phyloP scores from a whole-genome alignment of 306 rosid species.

The Erythrophleum fordii region DNA sequence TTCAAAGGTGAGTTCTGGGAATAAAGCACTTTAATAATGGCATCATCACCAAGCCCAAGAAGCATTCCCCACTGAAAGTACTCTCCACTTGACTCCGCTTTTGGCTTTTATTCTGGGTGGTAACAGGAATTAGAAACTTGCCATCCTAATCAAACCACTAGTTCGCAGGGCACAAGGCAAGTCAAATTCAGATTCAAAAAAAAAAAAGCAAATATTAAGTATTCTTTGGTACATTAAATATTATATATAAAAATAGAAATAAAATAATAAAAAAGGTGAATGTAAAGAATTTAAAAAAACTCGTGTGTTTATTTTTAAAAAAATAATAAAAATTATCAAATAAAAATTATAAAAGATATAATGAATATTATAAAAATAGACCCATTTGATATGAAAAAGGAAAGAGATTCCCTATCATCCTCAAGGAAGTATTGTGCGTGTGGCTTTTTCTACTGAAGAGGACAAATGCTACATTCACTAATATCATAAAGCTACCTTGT shows the following conservation, averaged over 20 bases:
- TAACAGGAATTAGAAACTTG: not conserved
- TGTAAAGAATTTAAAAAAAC: too few species aligned
- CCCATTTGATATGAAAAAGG: too few species aligned
- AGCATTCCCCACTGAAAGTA: constrained; percentile 5
- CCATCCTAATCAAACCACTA: not conserved
- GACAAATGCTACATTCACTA: constrained; percentile 26
- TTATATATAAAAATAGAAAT: too few species aligned
- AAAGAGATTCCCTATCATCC: too few species aligned
- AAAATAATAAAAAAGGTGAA: too few species aligned
- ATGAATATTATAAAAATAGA: too few species aligned
- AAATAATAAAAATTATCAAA: too few species aligned
- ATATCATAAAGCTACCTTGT: constrained; percentile 19
- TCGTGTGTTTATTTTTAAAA: too few species aligned
- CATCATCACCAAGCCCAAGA: constrained; percentile 4
- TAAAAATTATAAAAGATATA: too few species aligned
- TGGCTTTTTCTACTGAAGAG: constrained; percentile 27
- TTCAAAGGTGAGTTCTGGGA: not conserved
- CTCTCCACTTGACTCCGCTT: not conserved
- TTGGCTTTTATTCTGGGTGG: not conserved
- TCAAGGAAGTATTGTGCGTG: not conserved
- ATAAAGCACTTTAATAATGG: constrained; percentile 6
- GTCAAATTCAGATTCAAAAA: constrained; percentile 25
- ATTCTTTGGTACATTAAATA: too few species aligned
- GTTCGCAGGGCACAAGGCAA: not conserved
- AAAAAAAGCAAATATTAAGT: not conserved